Percentiles rank a stretch among this genome's conserved stretches.
phyloP scores from a whole-genome alignment of 169 alveolate genomes.

The Plasmodium coatneyi region DNA sequence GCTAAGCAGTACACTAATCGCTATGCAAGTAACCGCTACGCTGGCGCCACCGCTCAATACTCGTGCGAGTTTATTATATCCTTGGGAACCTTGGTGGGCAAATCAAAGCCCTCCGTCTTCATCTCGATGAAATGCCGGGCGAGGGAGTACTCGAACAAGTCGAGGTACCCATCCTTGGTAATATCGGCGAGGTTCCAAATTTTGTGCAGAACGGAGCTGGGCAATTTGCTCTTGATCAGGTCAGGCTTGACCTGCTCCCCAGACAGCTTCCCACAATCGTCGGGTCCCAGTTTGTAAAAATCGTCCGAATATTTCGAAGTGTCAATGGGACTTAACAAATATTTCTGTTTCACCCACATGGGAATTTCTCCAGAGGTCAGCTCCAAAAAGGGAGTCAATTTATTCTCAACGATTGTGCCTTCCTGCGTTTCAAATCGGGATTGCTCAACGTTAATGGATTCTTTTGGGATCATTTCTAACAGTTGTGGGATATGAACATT shows the following conservation, averaged over 20 bases:
- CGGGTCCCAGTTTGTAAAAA: slow-evolving; percentile 75
- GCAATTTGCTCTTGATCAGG: slow-evolving; percentile 77
- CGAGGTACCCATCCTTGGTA: slow-evolving; percentile 79
- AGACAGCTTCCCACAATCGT: slow-evolving; percentile 68
- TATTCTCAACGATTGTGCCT: slow-evolving; percentile 69
- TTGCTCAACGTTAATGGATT: slow-evolving; percentile 25
- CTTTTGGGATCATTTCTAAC: slow-evolving; percentile 77
- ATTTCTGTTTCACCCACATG: slow-evolving; percentile 65
- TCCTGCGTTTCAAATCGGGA: slow-evolving; percentile 32
- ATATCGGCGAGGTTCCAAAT: slow-evolving; percentile 80
- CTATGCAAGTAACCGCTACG: not conserved
- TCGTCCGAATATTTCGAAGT: slow-evolving; percentile 75
- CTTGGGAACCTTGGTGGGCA: slow-evolving; percentile 75
- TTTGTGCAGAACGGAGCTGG: slow-evolving; percentile 78
- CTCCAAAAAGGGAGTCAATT: slow-evolving; percentile 56
- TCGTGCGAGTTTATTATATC: slow-evolving; percentile 42
- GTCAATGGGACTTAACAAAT: slow-evolving; percentile 45
- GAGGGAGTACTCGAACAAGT: slow-evolving; percentile 77
- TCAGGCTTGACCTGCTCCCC: slow-evolving; percentile 80
- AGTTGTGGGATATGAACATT: slow-evolving; percentile 75
- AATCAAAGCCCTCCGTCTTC: slow-evolving; percentile 77
- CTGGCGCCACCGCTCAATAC: slow-evolving; percentile 3
- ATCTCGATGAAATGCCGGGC: slow-evolving; percentile 80
- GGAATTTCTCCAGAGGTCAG: slow-evolving; percentile 66
- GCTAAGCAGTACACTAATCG: not conserved